phyloP scores from a whole-genome alignment of 495 filamentous ascomycete genomes.

The Ramalina intermedia region DNA sequence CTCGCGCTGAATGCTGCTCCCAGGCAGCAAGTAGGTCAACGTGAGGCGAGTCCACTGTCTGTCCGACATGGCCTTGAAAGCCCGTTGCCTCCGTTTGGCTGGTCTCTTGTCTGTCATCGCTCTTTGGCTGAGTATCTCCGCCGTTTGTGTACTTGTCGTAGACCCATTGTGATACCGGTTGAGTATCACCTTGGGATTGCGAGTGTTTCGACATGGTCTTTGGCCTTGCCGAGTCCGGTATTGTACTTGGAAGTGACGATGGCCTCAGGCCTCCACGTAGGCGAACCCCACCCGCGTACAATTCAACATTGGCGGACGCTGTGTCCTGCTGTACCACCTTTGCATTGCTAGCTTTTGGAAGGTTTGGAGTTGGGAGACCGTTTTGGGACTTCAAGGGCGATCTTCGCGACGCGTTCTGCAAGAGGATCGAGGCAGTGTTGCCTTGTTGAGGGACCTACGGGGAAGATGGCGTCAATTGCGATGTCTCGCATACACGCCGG shows the following conservation, averaged over 20 bases:
- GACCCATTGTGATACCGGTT: conserved; percentile 38
- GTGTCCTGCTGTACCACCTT: neutral
- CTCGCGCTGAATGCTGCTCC: conserved; percentile 12
- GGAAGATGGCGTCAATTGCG: conserved; percentile 10
- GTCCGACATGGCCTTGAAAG: conserved; percentile 19
- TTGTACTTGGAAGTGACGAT: conserved; percentile 8
- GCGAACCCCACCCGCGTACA: conserved; percentile 1
- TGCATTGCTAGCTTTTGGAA: neutral
- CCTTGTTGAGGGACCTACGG: conserved; percentile 8
- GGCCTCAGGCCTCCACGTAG: conserved; percentile 3
- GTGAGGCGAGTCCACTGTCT: conserved; percentile 34
- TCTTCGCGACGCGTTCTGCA: neutral
- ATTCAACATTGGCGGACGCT: neutral
- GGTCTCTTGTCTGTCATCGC: conserved; percentile 12
- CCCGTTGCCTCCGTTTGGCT: conserved; percentile 22
- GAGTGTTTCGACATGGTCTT: conserved; percentile 7
- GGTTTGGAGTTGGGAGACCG: neutral
- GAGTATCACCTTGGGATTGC: conserved; percentile 30
- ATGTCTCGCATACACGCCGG: conserved; percentile 11
- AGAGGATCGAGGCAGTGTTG: neutral
- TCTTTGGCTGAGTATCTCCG: conserved; percentile 14
- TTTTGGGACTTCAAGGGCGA: neutral
- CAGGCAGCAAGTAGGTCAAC: conserved; percentile 33
- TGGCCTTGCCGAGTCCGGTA: conserved; percentile 11
- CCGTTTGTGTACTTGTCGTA: conserved; percentile 31